Evolutionary conservation across 495 filamentous ascomycete genomes (phyloP), one percentile per base, ranked within the genome.

Genomic region (Aspergillus avenaceus): DNA sequence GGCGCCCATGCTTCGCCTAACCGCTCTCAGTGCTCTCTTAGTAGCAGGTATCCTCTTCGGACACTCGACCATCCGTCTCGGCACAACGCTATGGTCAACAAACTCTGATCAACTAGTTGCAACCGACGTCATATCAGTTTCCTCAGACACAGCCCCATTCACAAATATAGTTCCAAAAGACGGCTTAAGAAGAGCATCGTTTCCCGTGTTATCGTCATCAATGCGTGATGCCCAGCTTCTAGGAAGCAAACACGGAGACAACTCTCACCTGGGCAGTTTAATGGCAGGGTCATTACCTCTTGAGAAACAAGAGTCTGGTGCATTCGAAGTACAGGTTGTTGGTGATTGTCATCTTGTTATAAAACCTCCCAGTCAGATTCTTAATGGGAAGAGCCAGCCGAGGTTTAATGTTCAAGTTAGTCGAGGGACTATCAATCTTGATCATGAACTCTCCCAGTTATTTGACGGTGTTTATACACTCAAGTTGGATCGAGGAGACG

Each of bases 341-440:
- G 83, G 81, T 8, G 78, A 85, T 52, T 76, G 72, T 49, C 76
- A 86, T 56, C 73, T 86, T 48, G 58, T 84, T 23, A 73, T 86
- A 47, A 79, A 77, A 40, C 76, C 81, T 9, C 79, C 82, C 11
- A 70, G 67, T 41, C 71, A 70, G 38, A 69, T 80, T 51, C 56
- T 63, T 13, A 58, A 65, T 29, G 62, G 69, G 41, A 78, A 66
- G 48, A 84, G 77, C 56, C 66, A 68, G 14, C 73, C 75, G 12
- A 69, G 58, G 12, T 77, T 86, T 47, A 67, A 69, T 29, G 73
- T 84, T 37, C 71, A 68, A 24, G 74, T 84, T 32, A 68, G 59
- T 24, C 74, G 79, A 27, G 60, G 67, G 22, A 66, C 54, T 12
- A 59, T 64, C 41, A 45, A 59, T 16, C 68, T 86, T 32, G 55